Conservation (phyloP, 352 stramenopile genomes). For the Phytophthora hybrid region DNA sequence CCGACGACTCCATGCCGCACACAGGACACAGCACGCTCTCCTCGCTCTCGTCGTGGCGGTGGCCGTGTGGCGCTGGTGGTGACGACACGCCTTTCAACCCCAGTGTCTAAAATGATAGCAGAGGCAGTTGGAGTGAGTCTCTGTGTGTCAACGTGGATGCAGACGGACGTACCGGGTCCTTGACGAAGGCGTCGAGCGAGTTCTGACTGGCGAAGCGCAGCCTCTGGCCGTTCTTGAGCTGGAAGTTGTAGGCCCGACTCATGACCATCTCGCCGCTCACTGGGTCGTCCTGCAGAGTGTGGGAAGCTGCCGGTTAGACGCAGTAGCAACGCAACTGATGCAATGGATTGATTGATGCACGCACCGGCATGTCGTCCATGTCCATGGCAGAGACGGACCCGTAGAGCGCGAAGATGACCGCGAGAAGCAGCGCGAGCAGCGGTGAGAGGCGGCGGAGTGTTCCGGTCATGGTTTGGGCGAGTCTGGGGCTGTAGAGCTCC, state of each 20-base stretch:
- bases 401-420: constrained; percentile 10
- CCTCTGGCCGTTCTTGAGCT: constrained; percentile 71
- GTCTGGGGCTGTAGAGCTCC: neutral
- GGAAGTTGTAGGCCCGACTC: constrained; percentile 60
- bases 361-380: constrained; percentile 75
- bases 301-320: neutral
- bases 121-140: neutral
- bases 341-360: constrained; percentile 7
- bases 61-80: constrained; percentile 10
- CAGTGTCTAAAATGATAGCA: constrained; percentile 29
- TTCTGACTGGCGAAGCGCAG: constrained; percentile 65
- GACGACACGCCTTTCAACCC: constrained; percentile 57
- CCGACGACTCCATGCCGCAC: constrained; percentile 74
- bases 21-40: constrained; percentile 62
- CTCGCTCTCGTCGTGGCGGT: constrained; percentile 6
- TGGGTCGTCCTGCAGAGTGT: constrained; percentile 52
- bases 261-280: constrained; percentile 80
- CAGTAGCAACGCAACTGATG: too few relatives aligned
- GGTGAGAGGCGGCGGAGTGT: neutral
- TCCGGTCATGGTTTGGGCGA: constrained; percentile 9
- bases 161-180: constrained; percentile 50
- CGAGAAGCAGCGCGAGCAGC: constrained; percentile 26
- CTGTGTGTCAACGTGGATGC: neutral
- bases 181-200: constrained; percentile 59
- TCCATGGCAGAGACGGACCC: constrained; percentile 24